A percentile compares a stretch with the other conserved stretches of the same genome.
phyloP scores from a whole-genome alignment of 345 rosid genomes.

The Microthlaspi erraticum region DNA sequence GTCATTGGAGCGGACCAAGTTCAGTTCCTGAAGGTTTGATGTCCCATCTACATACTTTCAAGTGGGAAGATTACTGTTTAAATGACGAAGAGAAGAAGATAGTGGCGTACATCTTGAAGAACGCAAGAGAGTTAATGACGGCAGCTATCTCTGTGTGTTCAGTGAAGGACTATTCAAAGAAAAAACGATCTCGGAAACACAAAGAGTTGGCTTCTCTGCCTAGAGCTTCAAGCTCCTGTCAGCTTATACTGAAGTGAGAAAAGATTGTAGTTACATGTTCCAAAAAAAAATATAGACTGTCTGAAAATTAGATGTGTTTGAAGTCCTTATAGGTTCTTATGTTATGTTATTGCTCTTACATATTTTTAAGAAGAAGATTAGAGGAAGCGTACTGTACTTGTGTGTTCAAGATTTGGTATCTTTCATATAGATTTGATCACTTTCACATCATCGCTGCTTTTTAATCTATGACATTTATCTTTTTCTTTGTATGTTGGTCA shows the following conservation, averaged over 20 bases:
- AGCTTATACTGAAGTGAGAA: too few species aligned
- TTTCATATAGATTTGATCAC: too few species aligned
- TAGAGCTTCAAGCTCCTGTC: too few species aligned
- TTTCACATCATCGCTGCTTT: too few species aligned
- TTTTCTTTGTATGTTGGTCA: too few species aligned
- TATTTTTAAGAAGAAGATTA: too few species aligned
- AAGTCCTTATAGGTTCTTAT: too few species aligned
- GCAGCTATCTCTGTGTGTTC: background rate
- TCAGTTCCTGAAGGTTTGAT: background rate
- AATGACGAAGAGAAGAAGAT: background rate
- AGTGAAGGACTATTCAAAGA: background rate
- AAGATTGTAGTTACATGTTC: background rate
- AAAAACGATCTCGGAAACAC: background rate
- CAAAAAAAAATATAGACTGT: background rate
- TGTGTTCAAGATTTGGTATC: too few species aligned
- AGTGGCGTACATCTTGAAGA: background rate
- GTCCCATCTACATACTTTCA: constrained; percentile 6
- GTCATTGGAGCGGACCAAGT: background rate
- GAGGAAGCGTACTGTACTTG: too few species aligned
- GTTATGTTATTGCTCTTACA: too few species aligned
- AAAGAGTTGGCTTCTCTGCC: too few species aligned
- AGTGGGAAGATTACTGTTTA: background rate
- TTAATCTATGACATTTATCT: too few species aligned
- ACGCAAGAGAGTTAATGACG: background rate
- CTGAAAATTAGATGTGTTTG: background rate